Evolutionary conservation across 2,329 filamentous ascomycete genomes (phyloP).

Genomic region (Colletotrichum sp.): DNA sequence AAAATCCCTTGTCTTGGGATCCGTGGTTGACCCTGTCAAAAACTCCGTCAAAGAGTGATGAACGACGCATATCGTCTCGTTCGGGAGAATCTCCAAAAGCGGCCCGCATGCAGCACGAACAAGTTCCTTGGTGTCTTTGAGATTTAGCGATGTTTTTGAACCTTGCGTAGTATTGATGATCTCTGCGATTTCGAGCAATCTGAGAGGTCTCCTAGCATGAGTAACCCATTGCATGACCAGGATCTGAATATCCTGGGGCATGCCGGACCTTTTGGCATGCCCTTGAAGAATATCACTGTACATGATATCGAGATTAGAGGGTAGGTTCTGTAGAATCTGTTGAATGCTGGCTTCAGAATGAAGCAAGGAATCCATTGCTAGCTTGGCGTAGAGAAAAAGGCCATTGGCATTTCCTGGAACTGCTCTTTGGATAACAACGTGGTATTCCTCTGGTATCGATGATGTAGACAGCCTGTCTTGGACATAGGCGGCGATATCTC

Average conservation of each 20-base stretch:
- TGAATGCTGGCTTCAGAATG: constrained; percentile 26
- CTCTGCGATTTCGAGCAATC: constrained; percentile 45
- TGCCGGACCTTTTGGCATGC: constrained; percentile 35
- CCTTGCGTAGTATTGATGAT: neutral
- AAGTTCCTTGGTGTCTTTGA: neutral
- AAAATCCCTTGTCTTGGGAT: neutral
- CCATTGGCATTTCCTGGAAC: constrained; percentile 43
- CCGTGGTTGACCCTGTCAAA: neutral
- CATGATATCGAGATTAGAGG: constrained; percentile 40
- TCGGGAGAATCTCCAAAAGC: neutral
- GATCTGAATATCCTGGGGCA: constrained; percentile 36
- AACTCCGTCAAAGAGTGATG: neutral
- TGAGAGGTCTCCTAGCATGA: constrained; percentile 43
- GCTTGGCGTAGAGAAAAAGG: constrained; percentile 48
- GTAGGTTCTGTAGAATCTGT: constrained; percentile 34
- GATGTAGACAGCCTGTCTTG: constrained; percentile 19
- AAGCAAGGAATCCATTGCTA: constrained; percentile 44
- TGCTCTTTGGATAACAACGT: constrained; percentile 27
- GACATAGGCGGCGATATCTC: constrained; percentile 45
- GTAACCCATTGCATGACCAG: constrained; percentile 45
- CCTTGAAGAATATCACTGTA: constrained; percentile 45
- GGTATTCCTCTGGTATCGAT: constrained; percentile 22
- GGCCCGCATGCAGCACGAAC: neutral
- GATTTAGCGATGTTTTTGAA: neutral
- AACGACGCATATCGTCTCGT: neutral